phyloP scores from a whole-genome alignment of 148 eudicot genomes.

The Fagopyrum homotropicum region DNA sequence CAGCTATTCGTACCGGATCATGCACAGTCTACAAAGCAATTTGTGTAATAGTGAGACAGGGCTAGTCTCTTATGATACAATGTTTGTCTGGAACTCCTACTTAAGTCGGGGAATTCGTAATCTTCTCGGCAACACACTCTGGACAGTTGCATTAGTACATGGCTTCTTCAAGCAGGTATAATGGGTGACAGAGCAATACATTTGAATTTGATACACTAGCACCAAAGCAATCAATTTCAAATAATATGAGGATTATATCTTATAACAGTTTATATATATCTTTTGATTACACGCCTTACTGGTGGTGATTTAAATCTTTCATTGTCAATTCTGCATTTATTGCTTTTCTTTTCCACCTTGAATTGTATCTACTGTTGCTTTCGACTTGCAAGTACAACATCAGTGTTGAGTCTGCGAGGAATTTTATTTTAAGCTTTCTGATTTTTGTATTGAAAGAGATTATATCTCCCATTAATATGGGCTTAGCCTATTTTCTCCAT shows the following conservation, averaged over 20 bases:
- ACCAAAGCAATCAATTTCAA: not conserved
- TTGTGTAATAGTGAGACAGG: conserved; percentile 47
- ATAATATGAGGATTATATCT: not conserved
- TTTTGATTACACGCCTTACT: not conserved
- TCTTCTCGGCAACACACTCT: conserved; percentile 60
- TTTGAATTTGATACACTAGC: conserved; percentile 2
- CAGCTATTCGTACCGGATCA: conserved; percentile 92
- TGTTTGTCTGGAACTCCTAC: conserved; percentile 97
- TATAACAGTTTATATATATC: not conserved
- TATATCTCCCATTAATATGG: not conserved
- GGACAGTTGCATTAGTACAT: conserved; percentile 88
- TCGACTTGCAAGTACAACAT: not conserved
- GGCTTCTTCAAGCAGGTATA: conserved; percentile 95
- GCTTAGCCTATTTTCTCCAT: not conserved
- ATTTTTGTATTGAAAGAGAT: not conserved
- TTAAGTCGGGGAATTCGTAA: conserved; percentile 66
- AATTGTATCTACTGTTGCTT: not conserved
- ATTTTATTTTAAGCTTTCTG: not conserved
- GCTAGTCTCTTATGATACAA: conserved; percentile 60
- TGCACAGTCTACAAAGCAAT: conserved; percentile 94
- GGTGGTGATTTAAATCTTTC: not conserved
- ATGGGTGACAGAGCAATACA: not conserved
- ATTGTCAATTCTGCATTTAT: not conserved
- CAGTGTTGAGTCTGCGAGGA: not conserved
- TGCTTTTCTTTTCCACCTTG: not conserved